Evolutionary conservation across 345 rosid species (phyloP), one percentile per base, ranked within the genome.

Genomic region (Hibiscus mutabilis): DNA sequence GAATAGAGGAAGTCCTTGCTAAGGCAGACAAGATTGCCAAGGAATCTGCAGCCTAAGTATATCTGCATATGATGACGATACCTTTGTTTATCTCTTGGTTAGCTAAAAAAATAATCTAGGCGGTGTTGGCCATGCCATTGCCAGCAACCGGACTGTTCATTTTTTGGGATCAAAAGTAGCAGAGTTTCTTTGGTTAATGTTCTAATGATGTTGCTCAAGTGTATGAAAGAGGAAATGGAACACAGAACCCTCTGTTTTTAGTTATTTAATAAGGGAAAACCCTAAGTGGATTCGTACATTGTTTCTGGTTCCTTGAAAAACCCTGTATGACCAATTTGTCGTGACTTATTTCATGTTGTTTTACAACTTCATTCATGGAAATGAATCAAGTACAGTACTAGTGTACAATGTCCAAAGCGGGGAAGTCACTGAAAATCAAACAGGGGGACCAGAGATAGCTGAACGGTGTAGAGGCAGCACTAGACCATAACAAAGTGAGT

Each of bases 21-120:
- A 91, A 91, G 84, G 97, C 91, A 1, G 94, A 86, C 37, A 86
- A 89, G 88, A 93, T 93, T 68, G 81, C 97, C 61, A 87, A 76
- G 87, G 97, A 93, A 64, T 68, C 82, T 13, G 81, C 88, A 33
- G 81, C 88, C 33, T 84, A 84, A 77, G 7, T 69, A 51, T 58
- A 66, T 46, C 68, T 12, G 52, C 69, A n/a, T n/a, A n/a, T n/a
- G n/a, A n/a, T n/a, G n/a, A n/a, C n/a, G n/a, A n/a, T n/a, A n/a
- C n/a, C n/a, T n/a, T n/a, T n/a, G n/a, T 73, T 31, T 73, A 3
- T 49, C 73, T 47, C 14, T 24, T 24, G 53, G 80, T 73, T 71
- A 60, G 64, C 68, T 47, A 72, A 47, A 65, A 65, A 74, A 79
- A 78, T 78, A 73, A 77, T 75, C 56, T 72, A 70, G 79, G 73